phyloP scores from a whole-genome alignment of 805 yeast genomes.

The Starmerella vitae region DNA sequence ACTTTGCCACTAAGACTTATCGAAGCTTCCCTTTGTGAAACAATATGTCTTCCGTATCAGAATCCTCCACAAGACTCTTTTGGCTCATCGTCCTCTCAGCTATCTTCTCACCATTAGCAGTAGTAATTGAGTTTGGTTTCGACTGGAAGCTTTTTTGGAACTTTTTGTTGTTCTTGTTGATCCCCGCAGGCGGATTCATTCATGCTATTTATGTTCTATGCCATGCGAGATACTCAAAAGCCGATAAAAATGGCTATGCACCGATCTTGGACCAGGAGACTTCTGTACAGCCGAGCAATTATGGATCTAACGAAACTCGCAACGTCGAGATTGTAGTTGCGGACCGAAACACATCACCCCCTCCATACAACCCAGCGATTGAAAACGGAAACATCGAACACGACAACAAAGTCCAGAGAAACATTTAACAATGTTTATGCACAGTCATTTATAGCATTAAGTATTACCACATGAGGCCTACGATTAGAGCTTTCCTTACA shows the following conservation, averaged over 20 bases:
- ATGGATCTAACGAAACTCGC: too few species aligned
- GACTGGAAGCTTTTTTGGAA: slow-evolving; percentile 1
- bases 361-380: neutral
- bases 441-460: too few species aligned
- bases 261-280: neutral
- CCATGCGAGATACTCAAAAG: neutral
- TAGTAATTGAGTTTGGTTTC: slow-evolving; percentile 4
- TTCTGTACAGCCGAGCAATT: too few species aligned
- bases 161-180: neutral
- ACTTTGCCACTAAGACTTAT: too few species aligned
- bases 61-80: slow-evolving; percentile 12
- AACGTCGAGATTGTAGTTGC: too few species aligned
- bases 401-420: neutral
- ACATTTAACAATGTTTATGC: too few species aligned
- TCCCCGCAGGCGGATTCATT: slow-evolving; percentile 15
- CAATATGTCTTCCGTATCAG: neutral
- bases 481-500: too few species aligned
- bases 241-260: neutral
- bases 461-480: too few species aligned
- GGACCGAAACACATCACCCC: neutral
- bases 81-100: slow-evolving; percentile 15
- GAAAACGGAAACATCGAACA: neutral
- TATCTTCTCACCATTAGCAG: slow-evolving; percentile 12
- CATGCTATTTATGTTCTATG: slow-evolving; percentile 12
- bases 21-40: too few species aligned